Conservation (phyloP, 208 protist species). For the Trypanosoma congolense region DNA sequence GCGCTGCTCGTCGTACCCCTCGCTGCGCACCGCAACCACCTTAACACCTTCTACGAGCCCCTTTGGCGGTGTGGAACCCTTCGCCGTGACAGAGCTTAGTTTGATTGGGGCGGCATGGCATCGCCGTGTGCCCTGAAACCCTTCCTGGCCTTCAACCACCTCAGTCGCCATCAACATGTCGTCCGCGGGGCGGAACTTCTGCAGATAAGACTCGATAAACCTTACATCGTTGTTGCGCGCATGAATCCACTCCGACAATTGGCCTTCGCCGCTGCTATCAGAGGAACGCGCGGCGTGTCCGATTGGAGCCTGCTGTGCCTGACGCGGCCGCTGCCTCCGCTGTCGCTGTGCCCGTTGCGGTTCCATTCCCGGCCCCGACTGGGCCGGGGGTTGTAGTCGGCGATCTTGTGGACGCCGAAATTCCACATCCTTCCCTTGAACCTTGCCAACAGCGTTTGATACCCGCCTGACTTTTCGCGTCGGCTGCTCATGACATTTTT, state of each 20-base stretch:
- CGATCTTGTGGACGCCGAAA: no score
- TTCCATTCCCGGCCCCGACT: neutral
- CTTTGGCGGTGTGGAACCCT: neutral
- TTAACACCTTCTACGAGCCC: neutral
- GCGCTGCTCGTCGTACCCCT: neutral
- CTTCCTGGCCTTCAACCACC: neutral
- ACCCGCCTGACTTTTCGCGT: neutral
- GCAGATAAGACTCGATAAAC: slow-evolving; percentile 69
- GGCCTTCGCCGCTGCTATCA: slow-evolving; percentile 5
- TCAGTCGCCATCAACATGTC: slow-evolving; percentile 32
- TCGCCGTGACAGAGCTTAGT: neutral
- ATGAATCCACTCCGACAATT: slow-evolving; percentile 21
- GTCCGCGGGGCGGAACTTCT: slow-evolving; percentile 65
- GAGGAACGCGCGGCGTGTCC: slow-evolving; percentile 1
- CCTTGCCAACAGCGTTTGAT: neutral
- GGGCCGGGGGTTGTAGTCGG: slow-evolving; percentile 1
- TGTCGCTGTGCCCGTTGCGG: slow-evolving; percentile 5
- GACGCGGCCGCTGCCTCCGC: slow-evolving; percentile 2
- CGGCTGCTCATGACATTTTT: neutral
- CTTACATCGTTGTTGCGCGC: slow-evolving; percentile 38
- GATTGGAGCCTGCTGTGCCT: neutral
- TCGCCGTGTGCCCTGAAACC: neutral
- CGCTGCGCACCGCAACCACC: neutral
- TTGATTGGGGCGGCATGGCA: no score
- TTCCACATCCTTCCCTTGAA: slow-evolving; percentile 8